Evolutionary conservation across 2,329 filamentous ascomycete species (phyloP), one percentile per base, ranked within the genome.

Genomic region (Metarhizium brunneum): DNA sequence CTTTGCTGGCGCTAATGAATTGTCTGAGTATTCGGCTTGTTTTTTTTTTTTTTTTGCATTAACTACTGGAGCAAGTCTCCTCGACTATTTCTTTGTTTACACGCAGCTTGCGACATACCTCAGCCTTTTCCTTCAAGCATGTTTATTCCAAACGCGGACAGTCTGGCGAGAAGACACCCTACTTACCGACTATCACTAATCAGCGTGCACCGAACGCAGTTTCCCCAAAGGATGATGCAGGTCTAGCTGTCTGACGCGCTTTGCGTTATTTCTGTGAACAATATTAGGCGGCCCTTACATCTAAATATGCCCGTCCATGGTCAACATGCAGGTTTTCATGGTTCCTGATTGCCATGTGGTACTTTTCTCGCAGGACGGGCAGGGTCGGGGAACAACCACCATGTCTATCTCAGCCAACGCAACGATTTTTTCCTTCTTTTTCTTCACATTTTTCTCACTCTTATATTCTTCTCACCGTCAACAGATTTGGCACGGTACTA

Each of bases 191-290:
- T 11, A 11, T 16, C 14, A 40, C 38, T 11, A 14, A 16, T 40
- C 18, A 20, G 18, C 16, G 18, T 45, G 18, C n/a, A 45, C 6
- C 18, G 40, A 43, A 18, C 18, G 11, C 42, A 45, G 16, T 20
- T 45, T 4, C 42, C 16, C 2, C 42, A 45, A 16, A 16, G 40
- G 16, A 20, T 20, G 7, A 45, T 25, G n/a, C 18, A 6, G 25
- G 45, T 6, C 20, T 18, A 20, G 30, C 45, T 48, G n/a, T 48
- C 25, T 30, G 45, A 47, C 52, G 59, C 58, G 56, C 52, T 58
- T 52, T 58, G 52, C 54, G 50, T 56, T 57, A 56, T 56, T 48
- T 30, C 45, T 30, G 8, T 30, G 45, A 25, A 6, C 11, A 18
- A 16, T 16, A 18, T 11, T 8, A 5, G 42, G 11, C 42, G 16